A percentile compares a stretch with the other conserved stretches of the same genome.
Evolutionary conservation across 1,284 basidiomycete genomes (phyloP).

Genomic region (Abortiporus biennis): DNA sequence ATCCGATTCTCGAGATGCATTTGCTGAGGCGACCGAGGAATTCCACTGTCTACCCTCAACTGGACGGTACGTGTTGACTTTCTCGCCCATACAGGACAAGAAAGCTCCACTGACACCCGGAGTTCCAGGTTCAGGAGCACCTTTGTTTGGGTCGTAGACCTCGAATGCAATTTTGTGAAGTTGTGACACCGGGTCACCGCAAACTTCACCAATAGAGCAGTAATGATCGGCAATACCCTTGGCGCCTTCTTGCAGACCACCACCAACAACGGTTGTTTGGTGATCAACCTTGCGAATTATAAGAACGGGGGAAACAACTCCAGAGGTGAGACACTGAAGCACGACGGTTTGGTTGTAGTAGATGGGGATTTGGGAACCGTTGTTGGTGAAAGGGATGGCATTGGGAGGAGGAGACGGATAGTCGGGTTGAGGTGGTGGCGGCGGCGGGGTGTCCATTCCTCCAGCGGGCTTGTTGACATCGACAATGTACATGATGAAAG

Average conservation of each 20-base stretch:
- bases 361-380: constrained; percentile 76
- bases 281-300: constrained; percentile 93
- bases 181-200: constrained; percentile 92
- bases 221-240: constrained; percentile 80
- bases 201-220: constrained; percentile 78
- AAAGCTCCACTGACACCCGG: constrained; percentile 75
- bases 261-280: constrained; percentile 85
- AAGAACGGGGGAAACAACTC: constrained; percentile 87
- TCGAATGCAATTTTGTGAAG: constrained; percentile 94
- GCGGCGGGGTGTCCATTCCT: constrained; percentile 68
- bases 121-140: constrained; percentile 62
- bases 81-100: constrained; percentile 83
- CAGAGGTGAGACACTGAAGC: constrained; percentile 90
- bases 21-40: constrained; percentile 28
- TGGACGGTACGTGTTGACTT: constrained; percentile 84
- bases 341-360: constrained; percentile 97
- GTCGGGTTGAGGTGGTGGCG: constrained; percentile 74
- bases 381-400: constrained; percentile 76
- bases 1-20: constrained; percentile 36
- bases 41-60: constrained; percentile 70
- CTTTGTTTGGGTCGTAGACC: constrained; percentile 69
- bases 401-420: constrained; percentile 88
- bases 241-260: constrained; percentile 75
- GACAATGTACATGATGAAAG: constrained; percentile 94
- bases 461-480: constrained; percentile 78